Base-by-base conservation (phyloP, 2,329 filamentous ascomycete species). In the Penicillium concentricum region DNA sequence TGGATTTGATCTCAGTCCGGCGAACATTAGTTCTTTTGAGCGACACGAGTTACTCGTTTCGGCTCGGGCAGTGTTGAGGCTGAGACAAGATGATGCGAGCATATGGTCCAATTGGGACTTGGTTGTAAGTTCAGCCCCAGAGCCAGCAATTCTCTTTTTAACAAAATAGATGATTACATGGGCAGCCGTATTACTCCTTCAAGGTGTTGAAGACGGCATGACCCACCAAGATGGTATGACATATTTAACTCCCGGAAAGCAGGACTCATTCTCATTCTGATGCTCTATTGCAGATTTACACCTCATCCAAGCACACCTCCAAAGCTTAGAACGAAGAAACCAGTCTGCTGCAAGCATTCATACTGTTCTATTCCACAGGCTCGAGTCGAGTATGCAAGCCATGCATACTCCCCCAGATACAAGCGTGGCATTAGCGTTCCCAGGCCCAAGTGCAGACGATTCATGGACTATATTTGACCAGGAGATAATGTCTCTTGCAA, bases 41-140 rank as follows among this genome's bases (percentile, higher is more conserved):
- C 61, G 67, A 51, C 64, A 70, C 38, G 68, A 70, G 34, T 34
- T 70, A 15, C 57, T 70, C 10, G 62, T 69, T 9, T 70, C 68
- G n/a, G 68, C 68, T 18, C 65, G 67, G 6, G 61, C 67, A n/a
- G 67, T 70, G 9, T 48, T 70, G 20, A 62, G 66, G 32, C 48
- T 70, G 18, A 59, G 68, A 28, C 60, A 70, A 32, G 66, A 70
- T 50, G 67, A 70, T 56, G 49, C 68, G 20, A 69, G 68, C 28
- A 70, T 70, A 37, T 70, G 68, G 68, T 70, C 68, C 1, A 70
- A 70, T 20, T 70, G 68, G 68, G 68, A 70, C 54, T 49, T 70
- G n/a, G 62, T 70, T 22, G 67, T 70, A 41, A 56, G 64, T 51
- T 30, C 32, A 32, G 9, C 10, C 22, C 15, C 8, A 35, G 4